These are phyloP conservation scores for Cronartium ribicola DNA, from an alignment of 1,284 basidiomycete genomes.

Conservation along the genomic window DNA sequence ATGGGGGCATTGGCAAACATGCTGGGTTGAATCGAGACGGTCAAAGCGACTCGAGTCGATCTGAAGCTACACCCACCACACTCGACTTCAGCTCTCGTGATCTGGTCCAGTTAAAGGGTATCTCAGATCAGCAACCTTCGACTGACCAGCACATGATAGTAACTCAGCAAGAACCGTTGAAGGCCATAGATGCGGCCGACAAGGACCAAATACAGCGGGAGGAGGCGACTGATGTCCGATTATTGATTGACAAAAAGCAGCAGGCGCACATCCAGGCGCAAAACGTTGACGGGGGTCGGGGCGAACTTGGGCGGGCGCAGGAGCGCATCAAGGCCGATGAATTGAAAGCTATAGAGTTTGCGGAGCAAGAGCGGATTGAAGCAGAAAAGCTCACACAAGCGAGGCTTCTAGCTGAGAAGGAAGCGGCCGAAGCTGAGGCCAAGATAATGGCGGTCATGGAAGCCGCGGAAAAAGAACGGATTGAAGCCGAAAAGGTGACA, in stretches of 20 bases:
- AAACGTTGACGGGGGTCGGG: not conserved
- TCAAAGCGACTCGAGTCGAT: no score
- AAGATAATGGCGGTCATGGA: not conserved
- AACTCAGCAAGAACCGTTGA: not conserved
- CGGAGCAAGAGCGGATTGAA: not conserved
- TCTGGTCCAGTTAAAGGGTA: no score
- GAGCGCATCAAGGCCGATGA: no score
- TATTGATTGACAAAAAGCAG: not conserved
- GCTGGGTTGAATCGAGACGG: no score
- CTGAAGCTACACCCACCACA: no score
- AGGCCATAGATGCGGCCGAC: conserved; percentile 6
- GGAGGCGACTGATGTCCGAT: not conserved
- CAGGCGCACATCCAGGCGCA: no score
- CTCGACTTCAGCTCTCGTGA: no score
- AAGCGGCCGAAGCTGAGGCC: not conserved
- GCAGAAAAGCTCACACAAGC: not conserved
- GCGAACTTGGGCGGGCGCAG: not conserved
- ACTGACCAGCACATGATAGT: not conserved
- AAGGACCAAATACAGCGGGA: not conserved
- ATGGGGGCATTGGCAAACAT: no score
- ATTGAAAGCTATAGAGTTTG: not conserved
- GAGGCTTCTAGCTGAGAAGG: not conserved
- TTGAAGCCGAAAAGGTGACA: not conserved
- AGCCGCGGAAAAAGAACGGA: not conserved
- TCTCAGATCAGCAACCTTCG: no score